Base-by-base conservation (phyloP, 805 yeast species). In the Hemisphaericaspora nanyangensis region DNA sequence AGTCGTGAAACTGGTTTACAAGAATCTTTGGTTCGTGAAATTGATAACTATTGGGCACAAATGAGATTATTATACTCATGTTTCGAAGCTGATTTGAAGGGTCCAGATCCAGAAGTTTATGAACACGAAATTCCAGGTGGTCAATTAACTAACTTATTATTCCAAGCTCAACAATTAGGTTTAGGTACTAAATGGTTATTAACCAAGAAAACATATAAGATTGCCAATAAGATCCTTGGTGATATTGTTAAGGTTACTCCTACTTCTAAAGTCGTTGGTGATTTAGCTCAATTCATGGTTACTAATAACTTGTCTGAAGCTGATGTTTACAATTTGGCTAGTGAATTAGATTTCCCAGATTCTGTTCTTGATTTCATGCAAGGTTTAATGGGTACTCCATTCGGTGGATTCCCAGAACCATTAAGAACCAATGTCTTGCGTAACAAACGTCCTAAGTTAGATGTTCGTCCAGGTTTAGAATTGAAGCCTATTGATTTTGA, bases 341-440 rank as follows among this genome's bases (percentile, higher is more conserved):
- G 79, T 39, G 86, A 88, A 46, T 77, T 93, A 54, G 99, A 93
- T 68, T 91, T 93, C 96, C 99, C 99, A 47, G 97, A 85, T 60
- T 91, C 98, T 16, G 96, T 93, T 13, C 77, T 93, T 62, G 99
- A 93, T 68, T 93, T 93, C 79, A 89, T 93, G 77, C 96, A 93
- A 74, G 99, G 99, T 55, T 77, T 93, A 63, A 93, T 93, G 86
- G 99, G 99, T 61, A 93, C 93, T 51, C 99, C 99, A 58, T 88
- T 87, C 61, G 99, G 99, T 51, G 99, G 99, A 7, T 93, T 93
- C 95, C 99, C 99, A 44, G 99, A 93, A 70, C 99, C 99, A 29
- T 75, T 93, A 66, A 82, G 99, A 70, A 76, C 96, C 29, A 87
- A 90, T 63, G 77, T 93, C 47, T 79, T 93, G 58, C 80, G 81